A percentile compares a stretch with the other conserved stretches of the same genome.
Evolutionary conservation across 2,329 filamentous ascomycete genomes (phyloP).

Genomic region (Hyphodiscus sp.): DNA sequence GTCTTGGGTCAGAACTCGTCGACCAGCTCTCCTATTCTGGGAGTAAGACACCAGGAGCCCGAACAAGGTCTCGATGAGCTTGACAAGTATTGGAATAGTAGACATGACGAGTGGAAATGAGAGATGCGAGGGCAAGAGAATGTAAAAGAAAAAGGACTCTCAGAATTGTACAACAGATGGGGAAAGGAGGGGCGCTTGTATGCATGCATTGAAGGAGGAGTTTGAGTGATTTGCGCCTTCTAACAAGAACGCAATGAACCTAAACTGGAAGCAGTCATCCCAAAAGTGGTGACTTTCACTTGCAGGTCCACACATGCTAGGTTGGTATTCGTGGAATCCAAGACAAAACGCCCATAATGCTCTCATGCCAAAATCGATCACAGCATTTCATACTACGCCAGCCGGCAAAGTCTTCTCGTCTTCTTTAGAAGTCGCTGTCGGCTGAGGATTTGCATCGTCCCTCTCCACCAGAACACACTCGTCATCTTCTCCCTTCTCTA

Average conservation of each 20-base stretch:
- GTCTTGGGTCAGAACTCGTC: neutral
- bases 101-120: neutral
- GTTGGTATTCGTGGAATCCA: neutral
- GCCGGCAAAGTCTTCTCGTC: neutral
- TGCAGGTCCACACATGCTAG: neutral
- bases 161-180: neutral
- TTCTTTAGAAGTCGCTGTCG: neutral
- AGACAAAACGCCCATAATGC: neutral
- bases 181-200: neutral
- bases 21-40: neutral
- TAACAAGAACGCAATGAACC: neutral
- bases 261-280: neutral
- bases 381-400: neutral
- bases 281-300: neutral
- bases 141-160: neutral
- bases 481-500: constrained; percentile 22
- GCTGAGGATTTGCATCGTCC: constrained; percentile 15
- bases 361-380: neutral
- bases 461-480: constrained; percentile 28
- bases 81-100: neutral
- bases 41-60: neutral
- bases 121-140: neutral
- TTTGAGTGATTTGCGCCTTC: neutral
- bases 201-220: neutral
- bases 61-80: neutral